Conservation (phyloP, 306 rosid species). For the Rosa chinensis region DNA sequence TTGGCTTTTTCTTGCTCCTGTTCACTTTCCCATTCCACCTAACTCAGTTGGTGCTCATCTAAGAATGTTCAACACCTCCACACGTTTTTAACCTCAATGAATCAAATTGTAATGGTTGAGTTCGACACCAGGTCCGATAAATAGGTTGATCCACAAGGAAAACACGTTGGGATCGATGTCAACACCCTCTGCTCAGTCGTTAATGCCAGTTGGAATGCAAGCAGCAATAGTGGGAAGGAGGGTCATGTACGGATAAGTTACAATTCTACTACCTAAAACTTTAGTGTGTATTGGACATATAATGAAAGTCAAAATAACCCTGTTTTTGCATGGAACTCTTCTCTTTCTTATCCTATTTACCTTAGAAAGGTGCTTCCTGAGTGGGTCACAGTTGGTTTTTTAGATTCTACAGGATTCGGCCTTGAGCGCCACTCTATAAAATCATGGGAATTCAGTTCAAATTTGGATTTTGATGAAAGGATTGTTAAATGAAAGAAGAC, state of each 20-base stretch:
- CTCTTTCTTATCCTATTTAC: conserved; percentile 1
- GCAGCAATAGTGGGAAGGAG: background rate
- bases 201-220: conserved; percentile 3
- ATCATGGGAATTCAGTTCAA: conserved; percentile 26
- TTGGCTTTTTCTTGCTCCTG: conserved; percentile 27
- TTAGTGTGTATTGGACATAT: conserved; percentile 19
- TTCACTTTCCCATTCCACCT: background rate
- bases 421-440: conserved; percentile 1
- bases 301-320: background rate
- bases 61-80: conserved; percentile 10
- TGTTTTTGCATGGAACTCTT: background rate
- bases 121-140: conserved; percentile 13
- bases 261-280: conserved; percentile 20
- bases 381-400: conserved; percentile 24
- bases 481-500: background rate
- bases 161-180: conserved; percentile 10
- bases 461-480: background rate
- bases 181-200: background rate
- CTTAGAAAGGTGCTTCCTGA: conserved; percentile 4
- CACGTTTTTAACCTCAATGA: background rate
- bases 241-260: conserved; percentile 17
- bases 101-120: conserved; percentile 21
- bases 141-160: background rate
- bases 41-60: conserved; percentile 20
- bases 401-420: conserved; percentile 6